Base-by-base conservation (phyloP, 83 land plant genomes). In the Picea engelmannii region DNA sequence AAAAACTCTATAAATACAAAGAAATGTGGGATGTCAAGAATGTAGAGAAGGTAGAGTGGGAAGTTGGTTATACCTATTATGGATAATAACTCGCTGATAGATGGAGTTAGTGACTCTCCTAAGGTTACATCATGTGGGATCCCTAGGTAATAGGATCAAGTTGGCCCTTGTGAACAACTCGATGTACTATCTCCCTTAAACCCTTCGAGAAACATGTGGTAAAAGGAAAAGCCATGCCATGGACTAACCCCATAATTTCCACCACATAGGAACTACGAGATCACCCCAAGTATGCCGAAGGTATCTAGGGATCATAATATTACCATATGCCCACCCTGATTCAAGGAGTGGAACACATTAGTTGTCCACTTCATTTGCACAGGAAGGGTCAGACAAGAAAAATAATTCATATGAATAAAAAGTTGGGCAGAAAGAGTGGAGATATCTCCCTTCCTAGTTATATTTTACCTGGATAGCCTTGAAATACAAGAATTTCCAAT, bases 1-100 rank as follows among this genome's bases (percentile, higher is more conserved):
- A 75, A 75, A 75, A 42, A 75, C 78, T 75, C 78, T 75, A 75
- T 4, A 31, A 2, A 31, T 58, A 42, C 40, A 38, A 38, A 38
- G 40, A 31, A 38, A 75, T 0, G 11, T 24, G 40, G 1, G 21
- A 10, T 11, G 12, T 24, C 11, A 68, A 60, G 62, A 60, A 16
- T 60, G 62, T 60, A 10, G 62, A 60, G 16, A 60, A 60, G 62
- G 62, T 60, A 60, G 62, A 16, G 62, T 60, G 62, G 17, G 62
- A 0, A 60, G 62, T 60, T 11, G 16, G 62, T 12, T 60, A 31
- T 0, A 68, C 0, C 31, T 68, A 68, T 0, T 68, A 68, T n/a
- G 35, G 71, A 68, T 68, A 0, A 10, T 68, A 68, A 31, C 17
- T 68, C 0, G 21, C 0, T 3, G 31, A 68, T 68, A 68, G 71